These are phyloP conservation scores for Aspergillus saccharolyticus DNA, from an alignment of 495 filamentous ascomycete species.

Conservation along the genomic window DNA sequence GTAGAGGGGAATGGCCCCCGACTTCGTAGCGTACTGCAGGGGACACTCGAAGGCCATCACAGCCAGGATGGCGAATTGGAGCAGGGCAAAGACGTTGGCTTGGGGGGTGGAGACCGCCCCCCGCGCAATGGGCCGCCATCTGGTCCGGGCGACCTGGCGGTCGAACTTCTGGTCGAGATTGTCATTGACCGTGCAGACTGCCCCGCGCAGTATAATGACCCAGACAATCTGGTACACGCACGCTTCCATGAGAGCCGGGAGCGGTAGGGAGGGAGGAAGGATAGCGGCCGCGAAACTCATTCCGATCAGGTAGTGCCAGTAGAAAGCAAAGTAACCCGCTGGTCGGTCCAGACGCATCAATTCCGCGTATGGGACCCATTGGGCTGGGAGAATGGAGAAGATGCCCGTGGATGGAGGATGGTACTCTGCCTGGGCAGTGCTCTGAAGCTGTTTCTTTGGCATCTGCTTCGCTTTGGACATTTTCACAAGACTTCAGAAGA, in stretches of 20 bases:
- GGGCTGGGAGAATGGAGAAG: background rate
- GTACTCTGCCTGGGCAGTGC: background rate
- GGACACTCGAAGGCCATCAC: background rate
- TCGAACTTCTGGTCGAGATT: conserved; percentile 37
- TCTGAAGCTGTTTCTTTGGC: background rate
- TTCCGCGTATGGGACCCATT: conserved; percentile 18
- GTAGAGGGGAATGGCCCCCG: background rate
- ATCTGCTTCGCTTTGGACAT: too few relatives aligned
- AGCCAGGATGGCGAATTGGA: background rate
- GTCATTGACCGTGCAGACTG: conserved; percentile 36
- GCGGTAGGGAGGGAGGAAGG: background rate
- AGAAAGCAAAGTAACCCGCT: conserved; percentile 12
- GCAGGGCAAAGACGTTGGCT: background rate
- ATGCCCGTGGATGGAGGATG: background rate
- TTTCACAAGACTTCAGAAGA: too few relatives aligned
- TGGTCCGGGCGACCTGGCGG: conserved; percentile 27
- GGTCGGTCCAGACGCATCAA: conserved; percentile 35
- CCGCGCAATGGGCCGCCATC: conserved; percentile 25
- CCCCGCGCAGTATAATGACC: conserved; percentile 11
- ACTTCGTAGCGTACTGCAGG: background rate
- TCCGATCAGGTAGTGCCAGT: conserved; percentile 14
- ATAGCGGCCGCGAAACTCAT: conserved; percentile 27
- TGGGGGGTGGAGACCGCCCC: conserved; percentile 1
- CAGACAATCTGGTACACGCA: background rate
- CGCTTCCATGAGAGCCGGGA: background rate